phyloP scores from a whole-genome alignment of 2,329 filamentous ascomycete genomes.

The Xenosphaeropsis pyriputrescens region DNA sequence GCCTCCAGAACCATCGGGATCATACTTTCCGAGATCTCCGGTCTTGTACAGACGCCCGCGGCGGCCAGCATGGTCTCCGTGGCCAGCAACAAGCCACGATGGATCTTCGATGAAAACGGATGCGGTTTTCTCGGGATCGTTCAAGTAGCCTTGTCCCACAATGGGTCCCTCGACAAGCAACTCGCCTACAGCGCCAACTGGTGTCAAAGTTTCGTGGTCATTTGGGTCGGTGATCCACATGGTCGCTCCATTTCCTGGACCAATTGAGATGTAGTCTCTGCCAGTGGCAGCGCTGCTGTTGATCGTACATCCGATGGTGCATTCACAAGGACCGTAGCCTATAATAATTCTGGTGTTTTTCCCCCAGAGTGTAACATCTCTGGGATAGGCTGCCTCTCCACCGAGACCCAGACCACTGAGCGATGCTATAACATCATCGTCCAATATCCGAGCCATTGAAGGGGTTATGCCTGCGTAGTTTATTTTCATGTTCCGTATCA shows the following conservation, averaged over 20 bases:
- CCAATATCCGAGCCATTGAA: conserved; percentile 12
- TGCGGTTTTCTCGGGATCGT: conserved; percentile 39
- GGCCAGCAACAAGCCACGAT: conserved; percentile 31
- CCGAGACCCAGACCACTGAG: conserved; percentile 11
- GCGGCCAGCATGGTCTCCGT: conserved; percentile 18
- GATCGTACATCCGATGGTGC: conserved; percentile 7
- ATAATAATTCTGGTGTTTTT: conserved; percentile 21
- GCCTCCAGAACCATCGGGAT: conserved; percentile 24
- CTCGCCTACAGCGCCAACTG: conserved; percentile 9
- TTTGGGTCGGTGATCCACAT: conserved; percentile 17
- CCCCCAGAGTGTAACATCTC: conserved; percentile 22
- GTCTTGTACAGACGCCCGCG: conserved; percentile 32
- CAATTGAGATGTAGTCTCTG: conserved; percentile 2
- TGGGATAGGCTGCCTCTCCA: conserved; percentile 20
- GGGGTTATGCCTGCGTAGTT: conserved; percentile 11
- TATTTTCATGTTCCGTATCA: background rate
- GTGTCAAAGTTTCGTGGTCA: background rate
- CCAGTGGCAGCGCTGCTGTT: conserved; percentile 5
- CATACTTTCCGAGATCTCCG: conserved; percentile 41
- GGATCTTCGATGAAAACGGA: conserved; percentile 42
- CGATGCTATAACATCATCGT: conserved; percentile 9
- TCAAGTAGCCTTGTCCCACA: conserved; percentile 48
- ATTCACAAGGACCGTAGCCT: conserved; percentile 23
- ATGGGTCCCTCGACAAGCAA: conserved; percentile 29
- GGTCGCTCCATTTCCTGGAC: conserved; percentile 3